These are phyloP conservation scores for Dactylellina cionopaga DNA, from an alignment of 2,329 filamentous ascomycete genomes.

Conservation along the genomic window DNA sequence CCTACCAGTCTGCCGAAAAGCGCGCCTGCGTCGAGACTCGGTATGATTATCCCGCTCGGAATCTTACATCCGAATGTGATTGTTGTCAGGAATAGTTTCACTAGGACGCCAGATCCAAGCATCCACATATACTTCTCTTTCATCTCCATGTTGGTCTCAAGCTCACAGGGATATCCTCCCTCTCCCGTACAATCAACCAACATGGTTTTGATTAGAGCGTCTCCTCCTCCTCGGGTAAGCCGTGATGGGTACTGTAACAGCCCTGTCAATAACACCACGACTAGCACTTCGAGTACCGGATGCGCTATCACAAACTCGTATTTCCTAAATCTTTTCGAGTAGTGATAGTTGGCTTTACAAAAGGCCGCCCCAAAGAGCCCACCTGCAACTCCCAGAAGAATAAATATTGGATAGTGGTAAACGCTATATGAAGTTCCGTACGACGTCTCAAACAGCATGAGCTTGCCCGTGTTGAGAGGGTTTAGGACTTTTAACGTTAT, in stretches of 20 bases:
- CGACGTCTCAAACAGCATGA: constrained; percentile 71
- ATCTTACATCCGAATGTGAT: constrained; percentile 71
- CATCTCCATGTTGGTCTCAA: constrained; percentile 55
- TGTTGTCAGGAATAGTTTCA: constrained; percentile 68
- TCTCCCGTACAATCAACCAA: constrained; percentile 66
- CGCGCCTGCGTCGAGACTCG: constrained; percentile 68
- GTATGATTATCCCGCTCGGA: constrained; percentile 71
- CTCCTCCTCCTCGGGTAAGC: constrained; percentile 67
- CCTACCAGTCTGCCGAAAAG: constrained; percentile 68
- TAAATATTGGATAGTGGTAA: constrained; percentile 68
- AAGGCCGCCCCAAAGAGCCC: constrained; percentile 70
- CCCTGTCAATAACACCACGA: constrained; percentile 67
- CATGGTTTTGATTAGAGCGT: constrained; percentile 68
- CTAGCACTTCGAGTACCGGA: constrained; percentile 68
- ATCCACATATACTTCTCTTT: constrained; percentile 62
- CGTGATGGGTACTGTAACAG: constrained; percentile 69
- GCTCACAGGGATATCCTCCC: constrained; percentile 1
- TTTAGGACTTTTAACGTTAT: constrained; percentile 69
- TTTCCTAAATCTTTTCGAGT: constrained; percentile 68
- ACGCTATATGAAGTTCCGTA: constrained; percentile 69
- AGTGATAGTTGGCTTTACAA: constrained; percentile 69
- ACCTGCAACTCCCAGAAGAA: constrained; percentile 68
- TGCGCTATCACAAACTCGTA: constrained; percentile 67
- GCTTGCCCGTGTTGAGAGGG: constrained; percentile 69
- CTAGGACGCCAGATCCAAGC: constrained; percentile 66